Evolutionary conservation across 306 rosid genomes (phyloP), one percentile per base, ranked within the genome.

Genomic region (Canavalia gladiata): DNA sequence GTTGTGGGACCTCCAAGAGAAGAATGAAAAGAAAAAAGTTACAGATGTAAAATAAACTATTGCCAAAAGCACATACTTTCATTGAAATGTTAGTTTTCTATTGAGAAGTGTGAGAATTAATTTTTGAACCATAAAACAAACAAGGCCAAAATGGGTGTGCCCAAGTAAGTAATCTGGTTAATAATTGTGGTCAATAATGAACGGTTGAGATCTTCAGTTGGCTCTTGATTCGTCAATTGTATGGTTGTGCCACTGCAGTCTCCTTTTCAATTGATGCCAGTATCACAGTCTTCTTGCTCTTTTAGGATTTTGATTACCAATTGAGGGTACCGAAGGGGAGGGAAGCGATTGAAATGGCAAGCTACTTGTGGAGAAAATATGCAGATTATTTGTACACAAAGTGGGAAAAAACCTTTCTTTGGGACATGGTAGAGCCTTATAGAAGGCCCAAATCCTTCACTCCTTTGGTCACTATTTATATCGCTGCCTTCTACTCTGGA

Each of bases 381-480:
- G 92, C 99, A 6, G 98, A 91, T 9, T 93, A 95, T 45, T 67
- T 95, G 73, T 89, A 74, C 83, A 90, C 92, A 8, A 95, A 95
- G 77, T 90, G 96, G 98, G 98, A 95, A 83, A 95, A 90, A 74
- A 88, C 90, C 63, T 83, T 93, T 56, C 91, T 93, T 11, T 96
- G 98, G 98, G 93, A 89, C 82, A 90, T 93, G 98, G 80, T 96
- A 1, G 97, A 89, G 72, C 99, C 97, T 2, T 96, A 90, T 68
- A 69, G 87, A 60, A 83, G 92, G 50, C 97, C 98, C 55, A 93
- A 96, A 77, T 91, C 99, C 6, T 96, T 91, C 78, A 88, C 90
- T 7, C 99, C 98, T 5, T 70, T 96, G 56, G 97, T 92, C 18
- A 83, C 93, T 2, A 88, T 88, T 63, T 93, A 93, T 67, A 58